Base-by-base conservation (phyloP, 2,329 filamentous ascomycete species). In the Aspergillus terreus region DNA sequence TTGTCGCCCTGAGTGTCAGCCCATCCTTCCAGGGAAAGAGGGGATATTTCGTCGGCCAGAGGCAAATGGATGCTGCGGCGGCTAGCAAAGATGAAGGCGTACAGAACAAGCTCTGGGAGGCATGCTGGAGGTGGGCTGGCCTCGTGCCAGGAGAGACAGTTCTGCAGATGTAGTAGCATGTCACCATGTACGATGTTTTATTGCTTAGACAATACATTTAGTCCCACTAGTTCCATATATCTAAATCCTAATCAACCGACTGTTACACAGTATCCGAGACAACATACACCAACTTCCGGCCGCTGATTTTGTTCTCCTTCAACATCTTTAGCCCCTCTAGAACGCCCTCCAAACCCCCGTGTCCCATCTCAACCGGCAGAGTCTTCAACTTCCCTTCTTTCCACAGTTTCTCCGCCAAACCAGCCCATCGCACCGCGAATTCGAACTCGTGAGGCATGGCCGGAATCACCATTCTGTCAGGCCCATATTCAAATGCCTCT, bases 251-350 rank as follows among this genome's bases (percentile, higher is more conserved):
- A 23, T 23, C 23, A 23, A 6, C 23, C 4, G 23, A 23, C 5
- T 5, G 1, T 23, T 6, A n/a, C 4, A 38, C 14, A n/a, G 40
- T 23, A 1, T 42, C 40, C 4, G 40, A 2, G 15, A 55, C 42
- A 12, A 35, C 46, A 50, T 60, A 64, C 9, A 64, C 60, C 33
- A 63, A 46, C 42, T 63, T 64, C 15, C 51, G 42, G 4, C 58
- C 59, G 27, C 56, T 50, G 11, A 63, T 54, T 46, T 55, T 58
- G 11, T 51, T 57, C 45, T 62, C 56, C 12, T 56, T 48, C 14
- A 64, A 33, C 14, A 55, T 5, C 41, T 63, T 54, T 4, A 64
- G 50, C 2, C 61, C 61, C 3, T 35, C 25, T 15, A 60, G 40
- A 5, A 51, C 50, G 3, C 57, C 62, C 2, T 43, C 33, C 44